Conservation (phyloP, 805 yeast genomes). For the Suhomyces vadensis region DNA sequence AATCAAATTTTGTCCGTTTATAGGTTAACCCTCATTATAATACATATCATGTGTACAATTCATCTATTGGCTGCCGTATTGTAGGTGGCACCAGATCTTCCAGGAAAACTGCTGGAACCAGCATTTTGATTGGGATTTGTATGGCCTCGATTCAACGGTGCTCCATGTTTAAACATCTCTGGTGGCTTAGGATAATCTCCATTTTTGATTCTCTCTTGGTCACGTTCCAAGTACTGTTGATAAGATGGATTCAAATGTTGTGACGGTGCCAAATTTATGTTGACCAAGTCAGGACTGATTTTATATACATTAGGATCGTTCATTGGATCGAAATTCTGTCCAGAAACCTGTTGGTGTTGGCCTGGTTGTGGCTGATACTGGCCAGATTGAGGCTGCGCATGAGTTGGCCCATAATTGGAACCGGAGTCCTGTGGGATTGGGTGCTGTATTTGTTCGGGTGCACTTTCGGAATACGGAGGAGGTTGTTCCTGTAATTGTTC, state of each 20-base stretch:
- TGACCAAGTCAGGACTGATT: slow-evolving; percentile 35
- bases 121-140: slow-evolving; percentile 16
- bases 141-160: slow-evolving; percentile 34
- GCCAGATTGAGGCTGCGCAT: neutral
- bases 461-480: slow-evolving; percentile 9
- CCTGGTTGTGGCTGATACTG: slow-evolving; percentile 1
- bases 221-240: slow-evolving; percentile 32
- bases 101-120: slow-evolving; percentile 40
- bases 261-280: slow-evolving; percentile 39
- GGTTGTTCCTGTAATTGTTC: slow-evolving; percentile 1
- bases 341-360: neutral
- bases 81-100: slow-evolving; percentile 37
- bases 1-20: too few species aligned
- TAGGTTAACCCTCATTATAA: neutral
- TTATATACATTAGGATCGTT: slow-evolving; percentile 27
- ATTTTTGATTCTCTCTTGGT: slow-evolving; percentile 29
- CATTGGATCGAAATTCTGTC: slow-evolving; percentile 3
- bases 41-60: neutral
- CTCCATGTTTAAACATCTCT: slow-evolving; percentile 31
- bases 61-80: slow-evolving; percentile 34
- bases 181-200: slow-evolving; percentile 36
- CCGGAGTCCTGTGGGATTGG: neutral
- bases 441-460: too few species aligned
- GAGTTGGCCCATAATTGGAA: slow-evolving; percentile 1
- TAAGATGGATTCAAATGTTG: slow-evolving; percentile 39